Percentiles rank a stretch among this genome's conserved stretches.
These are phyloP conservation scores for Suzukiozyma palmioleophila DNA, from an alignment of 1,139 yeast species.

Conservation along the genomic window DNA sequence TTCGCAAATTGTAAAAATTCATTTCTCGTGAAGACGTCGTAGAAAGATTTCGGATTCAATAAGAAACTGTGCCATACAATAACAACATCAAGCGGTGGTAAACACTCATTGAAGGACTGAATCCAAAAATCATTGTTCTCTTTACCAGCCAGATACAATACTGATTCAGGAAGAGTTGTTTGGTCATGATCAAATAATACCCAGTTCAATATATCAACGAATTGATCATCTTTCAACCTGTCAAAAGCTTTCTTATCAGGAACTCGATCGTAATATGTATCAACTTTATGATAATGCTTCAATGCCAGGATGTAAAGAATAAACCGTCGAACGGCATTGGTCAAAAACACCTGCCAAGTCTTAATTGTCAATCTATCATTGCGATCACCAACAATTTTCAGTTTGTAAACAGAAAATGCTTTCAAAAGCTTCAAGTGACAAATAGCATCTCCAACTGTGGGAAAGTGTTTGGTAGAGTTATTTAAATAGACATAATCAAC, in stretches of 20 bases:
- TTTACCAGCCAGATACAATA: not conserved
- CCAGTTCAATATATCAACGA: too few species aligned
- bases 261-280: not conserved
- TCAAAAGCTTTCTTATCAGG: not conserved
- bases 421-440: constrained; percentile 30
- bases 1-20: constrained; percentile 18
- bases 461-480: constrained; percentile 2
- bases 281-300: constrained; percentile 4
- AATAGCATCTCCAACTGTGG: constrained; percentile 18
- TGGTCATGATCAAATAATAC: too few species aligned
- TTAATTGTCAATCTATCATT: constrained; percentile 13
- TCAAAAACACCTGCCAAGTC: constrained; percentile 27
- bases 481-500: not conserved
- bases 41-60: constrained; percentile 16
- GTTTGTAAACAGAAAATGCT: constrained; percentile 23
- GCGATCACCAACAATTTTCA: constrained; percentile 8
- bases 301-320: constrained; percentile 22
- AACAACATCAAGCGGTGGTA: constrained; percentile 35
- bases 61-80: constrained; percentile 37
- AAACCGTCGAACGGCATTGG: constrained; percentile 28
- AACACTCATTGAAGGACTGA: constrained; percentile 2
- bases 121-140: not conserved
- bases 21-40: constrained; percentile 25
- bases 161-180: not conserved
- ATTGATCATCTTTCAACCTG: too few species aligned